These are phyloP conservation scores for Chlorella sp. DNA, from an alignment of 139 green algal species.

Conservation along the genomic window DNA sequence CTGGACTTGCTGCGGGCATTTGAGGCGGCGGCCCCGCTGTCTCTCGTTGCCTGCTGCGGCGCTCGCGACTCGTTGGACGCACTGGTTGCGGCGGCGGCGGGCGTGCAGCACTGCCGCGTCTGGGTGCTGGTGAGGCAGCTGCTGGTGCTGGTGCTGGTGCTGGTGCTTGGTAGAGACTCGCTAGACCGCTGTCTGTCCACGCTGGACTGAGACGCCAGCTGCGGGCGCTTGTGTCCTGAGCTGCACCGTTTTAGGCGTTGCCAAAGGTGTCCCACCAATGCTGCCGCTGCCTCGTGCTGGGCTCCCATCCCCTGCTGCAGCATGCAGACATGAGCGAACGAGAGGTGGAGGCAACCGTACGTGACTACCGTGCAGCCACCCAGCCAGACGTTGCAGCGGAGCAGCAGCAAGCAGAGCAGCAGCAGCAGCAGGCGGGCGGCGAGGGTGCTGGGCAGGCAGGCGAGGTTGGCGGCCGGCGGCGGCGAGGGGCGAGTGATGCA, in stretches of 20 bases:
- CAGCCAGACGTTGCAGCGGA: background rate
- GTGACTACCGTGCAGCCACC: slow-evolving; percentile 18
- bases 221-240: too few relatives aligned
- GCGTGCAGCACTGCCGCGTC: slow-evolving; percentile 13
- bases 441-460: background rate
- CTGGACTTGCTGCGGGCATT: slow-evolving; percentile 42
- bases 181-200: too few relatives aligned
- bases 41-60: slow-evolving; percentile 38
- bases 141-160: too few relatives aligned
- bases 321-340: slow-evolving; percentile 40
- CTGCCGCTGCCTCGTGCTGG: background rate
- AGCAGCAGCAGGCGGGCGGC: background rate
- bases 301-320: background rate
- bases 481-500: background rate
- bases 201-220: too few relatives aligned
- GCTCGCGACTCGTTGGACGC: slow-evolving; percentile 30
- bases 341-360: slow-evolving; percentile 28
- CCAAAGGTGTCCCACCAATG: too few relatives aligned
- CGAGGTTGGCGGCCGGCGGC: background rate
- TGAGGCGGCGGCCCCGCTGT: slow-evolving; percentile 20
- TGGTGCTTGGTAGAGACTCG: too few relatives aligned
- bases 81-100: background rate
- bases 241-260: too few relatives aligned
- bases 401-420: slow-evolving; percentile 10
- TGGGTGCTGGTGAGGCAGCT: slow-evolving; percentile 35